Evolutionary conservation across 1,284 basidiomycete genomes (phyloP).

Genomic region (Filobasidium uniguttulatum): DNA sequence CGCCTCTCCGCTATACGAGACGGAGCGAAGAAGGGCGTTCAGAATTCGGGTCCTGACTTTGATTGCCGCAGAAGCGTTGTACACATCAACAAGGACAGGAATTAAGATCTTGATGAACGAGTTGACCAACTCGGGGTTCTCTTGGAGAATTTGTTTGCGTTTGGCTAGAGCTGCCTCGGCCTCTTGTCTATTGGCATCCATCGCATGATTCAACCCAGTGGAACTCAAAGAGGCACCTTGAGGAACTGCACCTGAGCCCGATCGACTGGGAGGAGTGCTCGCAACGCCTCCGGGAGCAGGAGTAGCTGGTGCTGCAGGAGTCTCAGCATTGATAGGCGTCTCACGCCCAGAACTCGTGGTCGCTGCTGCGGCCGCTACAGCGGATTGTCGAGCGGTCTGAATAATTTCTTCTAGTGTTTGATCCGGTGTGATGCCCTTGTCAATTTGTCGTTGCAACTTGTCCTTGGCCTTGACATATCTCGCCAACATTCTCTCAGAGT

Average conservation of each 20-base stretch:
- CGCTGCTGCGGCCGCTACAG: conserved; percentile 47
- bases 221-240: conserved; percentile 6
- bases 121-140: conserved; percentile 58
- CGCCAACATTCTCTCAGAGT: conserved; percentile 70
- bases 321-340: too few relatives aligned
- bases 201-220: conserved; percentile 2
- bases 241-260: neutral
- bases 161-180: conserved; percentile 31
- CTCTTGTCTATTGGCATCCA: conserved; percentile 22
- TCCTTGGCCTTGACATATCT: conserved; percentile 59
- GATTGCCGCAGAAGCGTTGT: conserved; percentile 77
- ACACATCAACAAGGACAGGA: conserved; percentile 86
- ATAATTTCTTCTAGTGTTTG: conserved; percentile 10
- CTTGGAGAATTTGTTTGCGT: conserved; percentile 48
- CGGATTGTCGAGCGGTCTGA: conserved; percentile 6
- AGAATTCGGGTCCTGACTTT: conserved; percentile 75
- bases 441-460: conserved; percentile 50
- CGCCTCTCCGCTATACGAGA: conserved; percentile 67
- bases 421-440: neutral
- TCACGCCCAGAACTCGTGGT: too few relatives aligned
- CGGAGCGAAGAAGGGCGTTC: conserved; percentile 70
- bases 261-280: conserved; percentile 4
- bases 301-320: neutral
- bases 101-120: conserved; percentile 74
- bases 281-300: neutral